phyloP scores from a whole-genome alignment of 805 yeast species.

The Saturnispora hagleri region DNA sequence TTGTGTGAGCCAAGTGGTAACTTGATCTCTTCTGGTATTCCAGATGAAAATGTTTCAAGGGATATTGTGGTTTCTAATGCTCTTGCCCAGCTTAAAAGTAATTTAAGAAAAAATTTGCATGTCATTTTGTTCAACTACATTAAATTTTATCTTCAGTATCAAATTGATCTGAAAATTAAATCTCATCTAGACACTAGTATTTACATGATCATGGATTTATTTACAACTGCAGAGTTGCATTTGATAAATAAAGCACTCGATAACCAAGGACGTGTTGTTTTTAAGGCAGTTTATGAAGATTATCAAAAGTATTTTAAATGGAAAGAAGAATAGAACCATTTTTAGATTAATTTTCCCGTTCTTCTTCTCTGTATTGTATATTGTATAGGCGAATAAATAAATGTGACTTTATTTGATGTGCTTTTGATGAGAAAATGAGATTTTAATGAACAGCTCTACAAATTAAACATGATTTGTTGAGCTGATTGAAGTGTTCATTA shows the following conservation, averaged over 20 bases:
- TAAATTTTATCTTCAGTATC: conserved; percentile 38
- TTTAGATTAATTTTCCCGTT: neutral
- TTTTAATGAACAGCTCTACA: too few species aligned
- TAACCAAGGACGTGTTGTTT: conserved; percentile 55
- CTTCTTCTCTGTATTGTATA: neutral
- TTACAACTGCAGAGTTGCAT: conserved; percentile 58
- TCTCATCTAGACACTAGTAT: conserved; percentile 46
- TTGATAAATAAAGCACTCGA: conserved; percentile 60
- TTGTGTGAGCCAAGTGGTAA: conserved; percentile 62
- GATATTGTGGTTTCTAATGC: conserved; percentile 40
- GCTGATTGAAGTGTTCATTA: too few species aligned
- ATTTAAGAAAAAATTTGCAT: conserved; percentile 57
- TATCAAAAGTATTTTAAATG: conserved; percentile 77
- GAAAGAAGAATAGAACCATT: conserved; percentile 41
- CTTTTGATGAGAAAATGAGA: neutral
- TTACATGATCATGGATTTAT: conserved; percentile 55
- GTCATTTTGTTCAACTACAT: conserved; percentile 52
- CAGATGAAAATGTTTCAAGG: conserved; percentile 11
- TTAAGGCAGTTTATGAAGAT: conserved; percentile 57
- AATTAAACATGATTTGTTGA: too few species aligned
- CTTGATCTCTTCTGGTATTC: conserved; percentile 9
- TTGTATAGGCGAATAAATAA: neutral
- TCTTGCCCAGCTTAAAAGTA: conserved; percentile 44
- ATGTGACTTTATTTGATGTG: neutral
- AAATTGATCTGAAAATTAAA: conserved; percentile 38